These are phyloP conservation scores for Nitzschia sp. DNA, from an alignment of 108 stramenopile species.

Conservation along the genomic window DNA sequence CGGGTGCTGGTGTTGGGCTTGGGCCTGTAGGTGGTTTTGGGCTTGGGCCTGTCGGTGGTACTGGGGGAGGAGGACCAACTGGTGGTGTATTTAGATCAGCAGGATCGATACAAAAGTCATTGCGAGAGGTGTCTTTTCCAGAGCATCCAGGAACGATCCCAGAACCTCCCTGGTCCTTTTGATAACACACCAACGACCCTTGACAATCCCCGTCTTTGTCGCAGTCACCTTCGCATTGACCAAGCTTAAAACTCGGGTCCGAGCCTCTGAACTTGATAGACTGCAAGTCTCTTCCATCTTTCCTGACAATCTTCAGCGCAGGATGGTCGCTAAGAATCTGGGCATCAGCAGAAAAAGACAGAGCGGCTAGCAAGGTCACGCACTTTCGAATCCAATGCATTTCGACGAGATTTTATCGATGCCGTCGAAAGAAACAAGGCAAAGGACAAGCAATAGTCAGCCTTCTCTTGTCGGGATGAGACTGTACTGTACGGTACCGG, in stretches of 20 bases:
- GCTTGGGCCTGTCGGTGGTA: background rate
- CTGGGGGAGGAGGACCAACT: background rate
- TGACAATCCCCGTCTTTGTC: slow-evolving; percentile 27
- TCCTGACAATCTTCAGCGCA: too few species aligned
- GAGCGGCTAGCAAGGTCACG: background rate
- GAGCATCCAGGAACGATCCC: slow-evolving; percentile 36
- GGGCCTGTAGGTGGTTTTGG: slow-evolving; percentile 1
- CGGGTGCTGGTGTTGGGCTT: slow-evolving; percentile 13
- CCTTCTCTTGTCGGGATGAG: too few species aligned
- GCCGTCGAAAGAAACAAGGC: too few species aligned
- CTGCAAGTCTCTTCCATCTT: background rate
- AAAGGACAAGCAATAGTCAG: too few species aligned
- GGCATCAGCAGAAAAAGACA: background rate
- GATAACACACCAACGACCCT: slow-evolving; percentile 24
- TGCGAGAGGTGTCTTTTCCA: slow-evolving; percentile 7
- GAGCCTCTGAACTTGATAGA: background rate
- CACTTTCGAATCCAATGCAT: too few species aligned
- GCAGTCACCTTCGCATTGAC: slow-evolving; percentile 43
- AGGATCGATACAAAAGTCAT: slow-evolving; percentile 28
- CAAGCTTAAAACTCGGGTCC: slow-evolving; percentile 4
- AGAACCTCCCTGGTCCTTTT: background rate
- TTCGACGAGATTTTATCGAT: too few species aligned
- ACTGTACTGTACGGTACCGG: too few species aligned
- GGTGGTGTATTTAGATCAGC: background rate
- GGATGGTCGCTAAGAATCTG: background rate